Percentiles rank a stretch among this genome's conserved stretches.
phyloP scores from a whole-genome alignment of 1,284 basidiomycete species.

The Sporisorium graminicola region DNA sequence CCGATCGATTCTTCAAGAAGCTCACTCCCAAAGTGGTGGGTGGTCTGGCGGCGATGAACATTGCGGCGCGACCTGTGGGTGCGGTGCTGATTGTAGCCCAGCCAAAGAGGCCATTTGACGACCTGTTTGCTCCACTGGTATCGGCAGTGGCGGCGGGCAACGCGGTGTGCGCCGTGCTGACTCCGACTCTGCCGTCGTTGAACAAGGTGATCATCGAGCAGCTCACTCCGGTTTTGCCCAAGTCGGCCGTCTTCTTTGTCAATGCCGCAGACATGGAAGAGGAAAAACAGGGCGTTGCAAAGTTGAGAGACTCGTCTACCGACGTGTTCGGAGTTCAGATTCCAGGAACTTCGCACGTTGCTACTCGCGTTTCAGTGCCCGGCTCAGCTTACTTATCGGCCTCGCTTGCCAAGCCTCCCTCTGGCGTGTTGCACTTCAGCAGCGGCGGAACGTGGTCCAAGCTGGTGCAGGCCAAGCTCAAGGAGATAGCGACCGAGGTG shows the following conservation, averaged over 20 bases:
- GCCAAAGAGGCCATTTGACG: constrained; percentile 21
- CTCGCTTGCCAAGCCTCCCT: constrained; percentile 5
- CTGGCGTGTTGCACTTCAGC: not conserved
- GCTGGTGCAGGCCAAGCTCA: constrained; percentile 5
- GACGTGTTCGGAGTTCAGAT: constrained; percentile 5
- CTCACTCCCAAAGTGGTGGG: not conserved
- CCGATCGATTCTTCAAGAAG: constrained; percentile 14
- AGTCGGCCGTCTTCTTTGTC: constrained; percentile 16
- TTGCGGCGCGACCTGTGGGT: constrained; percentile 7
- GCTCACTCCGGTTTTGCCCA: constrained; percentile 11
- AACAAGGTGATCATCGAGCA: constrained; percentile 17
- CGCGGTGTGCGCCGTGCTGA: constrained; percentile 18
- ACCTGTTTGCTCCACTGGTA: constrained; percentile 18
- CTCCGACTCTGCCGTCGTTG: constrained; percentile 8
- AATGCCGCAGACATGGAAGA: constrained; percentile 1
- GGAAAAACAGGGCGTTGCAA: not conserved
- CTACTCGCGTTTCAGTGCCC: constrained; percentile 3
- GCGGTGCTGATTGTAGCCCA: constrained; percentile 18
- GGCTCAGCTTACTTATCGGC: constrained; percentile 16
- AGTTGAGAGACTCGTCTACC: not conserved
- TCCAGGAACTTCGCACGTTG: constrained; percentile 15
- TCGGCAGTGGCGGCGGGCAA: constrained; percentile 20
- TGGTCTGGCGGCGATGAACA: no score
- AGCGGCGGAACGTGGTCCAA: not conserved
- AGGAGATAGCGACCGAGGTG: constrained; percentile 10